Conservation (phyloP, 768 basidiomycete species). For the Hericium alpestre region DNA sequence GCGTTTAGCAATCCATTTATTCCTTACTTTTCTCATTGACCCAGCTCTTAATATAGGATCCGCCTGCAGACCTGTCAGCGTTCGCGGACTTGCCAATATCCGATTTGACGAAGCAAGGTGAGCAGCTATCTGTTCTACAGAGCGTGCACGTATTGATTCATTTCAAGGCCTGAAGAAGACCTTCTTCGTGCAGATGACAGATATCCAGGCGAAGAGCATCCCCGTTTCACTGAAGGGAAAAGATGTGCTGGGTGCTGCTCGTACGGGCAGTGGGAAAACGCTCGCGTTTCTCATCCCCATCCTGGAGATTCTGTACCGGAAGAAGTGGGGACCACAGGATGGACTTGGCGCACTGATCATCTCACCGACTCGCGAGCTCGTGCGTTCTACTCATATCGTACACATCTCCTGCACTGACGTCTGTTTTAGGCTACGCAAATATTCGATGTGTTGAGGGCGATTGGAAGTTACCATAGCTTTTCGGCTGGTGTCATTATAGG, state of each 20-base stretch:
- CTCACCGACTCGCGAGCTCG: slow-evolving; percentile 87
- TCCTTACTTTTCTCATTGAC: not conserved
- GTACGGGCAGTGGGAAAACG: slow-evolving; percentile 68
- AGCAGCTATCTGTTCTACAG: not conserved
- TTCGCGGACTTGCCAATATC: slow-evolving; percentile 13
- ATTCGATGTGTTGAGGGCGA: slow-evolving; percentile 88
- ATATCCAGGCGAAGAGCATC: slow-evolving; percentile 56
- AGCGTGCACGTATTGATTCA: not conserved
- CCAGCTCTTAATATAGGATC: not conserved
- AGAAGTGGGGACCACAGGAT: slow-evolving; percentile 63
- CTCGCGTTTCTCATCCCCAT: slow-evolving; percentile 62
- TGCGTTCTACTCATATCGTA: slow-evolving; percentile 26
- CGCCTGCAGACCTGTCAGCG: slow-evolving; percentile 4
- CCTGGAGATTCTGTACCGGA: slow-evolving; percentile 52
- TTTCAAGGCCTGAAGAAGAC: slow-evolving; percentile 70
- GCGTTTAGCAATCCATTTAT: not conserved
- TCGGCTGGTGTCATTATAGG: slow-evolving; percentile 94
- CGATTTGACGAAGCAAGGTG: slow-evolving; percentile 12
- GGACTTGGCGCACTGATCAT: slow-evolving; percentile 84
- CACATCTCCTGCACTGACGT: not conserved
- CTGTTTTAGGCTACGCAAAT: slow-evolving; percentile 82
- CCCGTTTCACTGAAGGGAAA: slow-evolving; percentile 50
- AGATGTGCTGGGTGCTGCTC: slow-evolving; percentile 60
- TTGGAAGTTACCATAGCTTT: slow-evolving; percentile 85
- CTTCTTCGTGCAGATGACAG: slow-evolving; percentile 81